Evolutionary conservation across 306 rosid genomes (phyloP).

Genomic region (Medicago arabica): DNA sequence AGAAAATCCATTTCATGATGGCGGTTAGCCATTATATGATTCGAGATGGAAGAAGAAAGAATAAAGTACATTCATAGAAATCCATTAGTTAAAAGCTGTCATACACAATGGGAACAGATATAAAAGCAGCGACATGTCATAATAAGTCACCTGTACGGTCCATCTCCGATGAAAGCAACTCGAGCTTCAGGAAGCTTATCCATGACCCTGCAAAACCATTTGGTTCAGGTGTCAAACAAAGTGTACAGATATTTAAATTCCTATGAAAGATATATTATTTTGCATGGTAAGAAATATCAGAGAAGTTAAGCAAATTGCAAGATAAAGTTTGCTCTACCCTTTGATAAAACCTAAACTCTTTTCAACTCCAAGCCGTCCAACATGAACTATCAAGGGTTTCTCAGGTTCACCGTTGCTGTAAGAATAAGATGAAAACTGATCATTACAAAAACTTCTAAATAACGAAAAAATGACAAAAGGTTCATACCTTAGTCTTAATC

Average conservation of each 20-base stretch:
- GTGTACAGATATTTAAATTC: slow-evolving; percentile 21
- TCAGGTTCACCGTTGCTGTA: slow-evolving; percentile 85
- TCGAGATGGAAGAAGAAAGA: neutral
- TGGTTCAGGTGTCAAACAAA: slow-evolving; percentile 40
- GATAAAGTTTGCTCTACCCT: slow-evolving; percentile 56
- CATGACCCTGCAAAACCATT: slow-evolving; percentile 71
- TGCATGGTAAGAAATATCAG: slow-evolving; percentile 4
- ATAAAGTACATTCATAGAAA: neutral
- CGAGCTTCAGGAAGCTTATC: slow-evolving; percentile 89
- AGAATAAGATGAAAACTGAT: slow-evolving; percentile 38
- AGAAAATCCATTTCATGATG: neutral
- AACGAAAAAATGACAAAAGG: slow-evolving; percentile 21
- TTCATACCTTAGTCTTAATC: slow-evolving; percentile 73
- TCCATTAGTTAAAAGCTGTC: neutral
- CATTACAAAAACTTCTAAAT: slow-evolving; percentile 15
- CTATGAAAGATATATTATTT: slow-evolving; percentile 1
- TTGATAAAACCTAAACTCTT: slow-evolving; percentile 94
- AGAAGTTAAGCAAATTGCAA: slow-evolving; percentile 26
- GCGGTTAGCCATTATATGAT: slow-evolving; percentile 15
- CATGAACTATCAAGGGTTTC: slow-evolving; percentile 91
- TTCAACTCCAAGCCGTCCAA: slow-evolving; percentile 96
- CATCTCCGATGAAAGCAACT: slow-evolving; percentile 93
- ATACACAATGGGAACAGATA: neutral
- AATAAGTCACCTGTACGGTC: slow-evolving; percentile 81
- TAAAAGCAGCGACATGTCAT: slow-evolving; percentile 9